These are phyloP conservation scores for Persicaria tinctoria DNA, from an alignment of 148 eudicot species.

Conservation along the genomic window DNA sequence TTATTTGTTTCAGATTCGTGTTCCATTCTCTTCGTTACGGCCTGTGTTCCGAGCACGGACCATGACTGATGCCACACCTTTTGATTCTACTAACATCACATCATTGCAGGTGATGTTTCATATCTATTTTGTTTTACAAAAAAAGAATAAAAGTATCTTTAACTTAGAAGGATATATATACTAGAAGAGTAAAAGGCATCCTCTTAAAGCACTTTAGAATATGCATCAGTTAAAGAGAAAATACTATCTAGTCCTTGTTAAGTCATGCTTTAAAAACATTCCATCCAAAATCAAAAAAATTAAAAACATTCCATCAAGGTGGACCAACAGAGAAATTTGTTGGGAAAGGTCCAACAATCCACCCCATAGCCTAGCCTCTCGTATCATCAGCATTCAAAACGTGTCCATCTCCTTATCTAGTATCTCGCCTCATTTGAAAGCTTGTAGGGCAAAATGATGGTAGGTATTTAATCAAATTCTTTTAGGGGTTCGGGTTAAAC, in stretches of 20 bases:
- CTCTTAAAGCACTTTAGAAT: too few relatives aligned
- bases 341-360: neutral
- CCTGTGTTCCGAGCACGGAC: conserved; percentile 89
- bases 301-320: too few relatives aligned
- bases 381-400: neutral
- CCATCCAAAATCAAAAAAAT: too few relatives aligned
- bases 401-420: neutral
- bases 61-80: conserved; percentile 71
- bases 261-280: too few relatives aligned
- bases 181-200: neutral
- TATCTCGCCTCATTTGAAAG: neutral
- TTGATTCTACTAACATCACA: conserved; percentile 57
- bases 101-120: conserved; percentile 63
- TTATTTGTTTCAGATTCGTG: conserved; percentile 39
- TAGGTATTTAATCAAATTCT: neutral
- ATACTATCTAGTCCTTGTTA: too few relatives aligned
- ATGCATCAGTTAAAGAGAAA: too few relatives aligned
- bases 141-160: neutral
- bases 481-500: neutral
- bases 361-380: neutral
- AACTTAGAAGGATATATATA: neutral
- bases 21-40: conserved; percentile 69
- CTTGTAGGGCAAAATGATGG: neutral
- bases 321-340: neutral
- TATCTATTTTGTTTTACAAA: neutral